Evolutionary conservation across 306 rosid genomes (phyloP).

Genomic region (Vicia sativa): DNA sequence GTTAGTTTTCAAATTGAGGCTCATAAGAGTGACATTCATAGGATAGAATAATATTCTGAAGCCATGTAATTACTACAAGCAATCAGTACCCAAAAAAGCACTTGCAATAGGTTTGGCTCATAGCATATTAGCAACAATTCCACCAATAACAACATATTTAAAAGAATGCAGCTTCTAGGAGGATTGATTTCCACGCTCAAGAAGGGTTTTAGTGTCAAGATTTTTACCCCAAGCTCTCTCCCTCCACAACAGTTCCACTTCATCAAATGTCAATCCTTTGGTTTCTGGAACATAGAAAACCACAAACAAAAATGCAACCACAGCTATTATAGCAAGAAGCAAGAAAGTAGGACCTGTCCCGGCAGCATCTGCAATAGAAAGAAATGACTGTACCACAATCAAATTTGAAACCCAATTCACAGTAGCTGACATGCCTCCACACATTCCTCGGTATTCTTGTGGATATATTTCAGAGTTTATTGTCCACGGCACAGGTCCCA

Average conservation of each 20-base stretch:
- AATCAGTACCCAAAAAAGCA: too few species aligned
- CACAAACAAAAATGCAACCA: constrained; percentile 51
- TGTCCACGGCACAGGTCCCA: constrained; percentile 6
- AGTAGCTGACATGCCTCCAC: constrained; percentile 2
- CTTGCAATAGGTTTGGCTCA: too few species aligned
- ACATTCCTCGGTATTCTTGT: neutral
- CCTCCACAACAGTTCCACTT: constrained; percentile 69
- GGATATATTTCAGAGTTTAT: constrained; percentile 4
- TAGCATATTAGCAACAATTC: too few species aligned
- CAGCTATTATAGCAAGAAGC: constrained; percentile 54
- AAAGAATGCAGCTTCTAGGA: neutral
- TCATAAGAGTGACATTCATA: too few species aligned
- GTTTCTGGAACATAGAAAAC: constrained; percentile 61
- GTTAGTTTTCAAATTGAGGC: too few species aligned
- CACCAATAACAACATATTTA: too few species aligned
- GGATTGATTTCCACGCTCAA: constrained; percentile 43
- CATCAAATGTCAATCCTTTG: constrained; percentile 72
- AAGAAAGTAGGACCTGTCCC: constrained; percentile 70
- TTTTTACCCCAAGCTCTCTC: constrained; percentile 66
- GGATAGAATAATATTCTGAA: too few species aligned
- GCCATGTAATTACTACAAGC: too few species aligned
- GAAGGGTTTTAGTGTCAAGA: constrained; percentile 54
- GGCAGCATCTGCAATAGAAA: constrained; percentile 51
- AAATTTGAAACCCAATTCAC: neutral
- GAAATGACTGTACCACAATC: constrained; percentile 56